Percentiles rank a stretch among this genome's conserved stretches.
Evolutionary conservation across 441 rosid species (phyloP).

Genomic region (Euphorbia celastroides): DNA sequence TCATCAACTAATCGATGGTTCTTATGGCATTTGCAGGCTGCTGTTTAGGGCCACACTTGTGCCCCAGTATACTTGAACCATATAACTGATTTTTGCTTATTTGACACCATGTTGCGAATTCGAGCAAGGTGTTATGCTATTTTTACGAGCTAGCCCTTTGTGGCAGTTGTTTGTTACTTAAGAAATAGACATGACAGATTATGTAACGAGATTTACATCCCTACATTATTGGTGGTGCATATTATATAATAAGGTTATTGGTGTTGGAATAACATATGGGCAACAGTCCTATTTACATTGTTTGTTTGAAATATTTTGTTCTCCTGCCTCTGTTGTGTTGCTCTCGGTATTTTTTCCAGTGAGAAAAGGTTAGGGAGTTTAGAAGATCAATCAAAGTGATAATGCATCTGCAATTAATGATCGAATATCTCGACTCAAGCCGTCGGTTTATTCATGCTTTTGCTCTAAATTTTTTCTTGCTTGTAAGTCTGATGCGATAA

Average conservation of each 20-base stretch:
- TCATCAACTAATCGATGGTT: not conserved
- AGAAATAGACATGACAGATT: not conserved
- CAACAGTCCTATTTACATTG: not conserved
- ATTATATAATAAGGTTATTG: conserved; percentile 1
- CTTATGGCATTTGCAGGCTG: conserved; percentile 28
- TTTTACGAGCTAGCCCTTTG: not conserved
- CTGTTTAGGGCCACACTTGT: conserved; percentile 21
- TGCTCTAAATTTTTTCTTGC: too few relatives aligned
- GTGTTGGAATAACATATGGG: conserved; percentile 1
- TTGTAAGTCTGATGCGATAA: too few relatives aligned
- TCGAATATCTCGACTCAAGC: too few relatives aligned
- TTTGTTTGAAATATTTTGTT: not conserved
- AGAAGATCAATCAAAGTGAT: too few relatives aligned
- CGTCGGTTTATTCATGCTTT: too few relatives aligned
- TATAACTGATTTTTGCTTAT: conserved; percentile 12
- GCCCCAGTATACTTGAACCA: conserved; percentile 10
- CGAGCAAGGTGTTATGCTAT: not conserved
- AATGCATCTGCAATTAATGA: too few relatives aligned
- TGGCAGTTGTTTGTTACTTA: not conserved
- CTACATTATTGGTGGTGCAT: conserved; percentile 19
- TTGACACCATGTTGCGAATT: not conserved
- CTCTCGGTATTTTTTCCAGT: too few relatives aligned
- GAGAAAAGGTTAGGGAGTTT: too few relatives aligned
- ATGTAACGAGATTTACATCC: conserved; percentile 8
- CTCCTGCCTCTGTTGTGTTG: too few relatives aligned